Base-by-base conservation (phyloP, 495 filamentous ascomycete species). In the Penicillium paxilli region DNA sequence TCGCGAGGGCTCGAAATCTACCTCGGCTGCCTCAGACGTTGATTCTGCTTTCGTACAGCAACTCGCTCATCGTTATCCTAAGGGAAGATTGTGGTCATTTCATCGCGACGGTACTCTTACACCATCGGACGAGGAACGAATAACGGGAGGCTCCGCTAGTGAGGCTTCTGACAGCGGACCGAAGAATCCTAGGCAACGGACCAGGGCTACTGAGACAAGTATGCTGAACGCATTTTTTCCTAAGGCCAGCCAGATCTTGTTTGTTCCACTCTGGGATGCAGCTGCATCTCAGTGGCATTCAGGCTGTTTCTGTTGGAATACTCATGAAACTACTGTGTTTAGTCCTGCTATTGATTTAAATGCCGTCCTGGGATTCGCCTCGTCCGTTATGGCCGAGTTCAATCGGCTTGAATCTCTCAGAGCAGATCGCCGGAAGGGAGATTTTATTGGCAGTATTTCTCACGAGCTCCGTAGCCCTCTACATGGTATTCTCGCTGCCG, bases 401-500 rank as follows among this genome's bases (percentile, higher is more conserved):
- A 75, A 73, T 6, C 77, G 80, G 24, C 60, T 87, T 16, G 64
- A 74, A 54, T 70, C 68, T 16, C 62, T 69, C 28, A 56, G 50
- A 49, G 72, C 76, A 16, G 74, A 78, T 47, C 66, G 65, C 33
- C 69, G 70, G 44, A 89, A 89, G 60, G 76, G 77, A 1, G 84
- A 85, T 47, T 85, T 88, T 58, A 84, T 89, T 24, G 82, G 81
- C 2, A 85, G 79, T 20, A 82, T 89, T 12, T 86, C 81, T 28
- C 86, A 89, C 58, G 86, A 89, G 58, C 67, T 89, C 19, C 75
- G 86, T 10, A 83, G 77, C 1, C 86, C 86, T 2, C 63, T 89
- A 14, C 83, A 87, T 57, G 84, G 84, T 2, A 82, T 87, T 28
- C 57, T 87, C 1, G 81, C 79, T 1, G 80, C 75, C 50, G 74